These are phyloP conservation scores for Starmerella lactis-condensi DNA, from an alignment of 805 yeast genomes.

Conservation along the genomic window DNA sequence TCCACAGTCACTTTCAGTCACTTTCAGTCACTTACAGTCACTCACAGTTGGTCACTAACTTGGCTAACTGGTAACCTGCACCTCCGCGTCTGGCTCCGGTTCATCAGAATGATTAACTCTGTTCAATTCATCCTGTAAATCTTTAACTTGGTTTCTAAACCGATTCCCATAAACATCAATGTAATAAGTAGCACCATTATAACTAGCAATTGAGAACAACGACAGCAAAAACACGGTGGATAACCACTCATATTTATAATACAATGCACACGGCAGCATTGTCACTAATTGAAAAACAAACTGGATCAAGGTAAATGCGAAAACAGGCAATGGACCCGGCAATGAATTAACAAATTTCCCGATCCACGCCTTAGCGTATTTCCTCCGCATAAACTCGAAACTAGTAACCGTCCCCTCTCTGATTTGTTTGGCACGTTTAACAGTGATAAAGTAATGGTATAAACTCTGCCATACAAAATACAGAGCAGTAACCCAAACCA, in stretches of 20 bases:
- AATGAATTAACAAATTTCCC: slow-evolving; percentile 66
- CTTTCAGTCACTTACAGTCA: too few species aligned
- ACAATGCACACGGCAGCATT: slow-evolving; percentile 78
- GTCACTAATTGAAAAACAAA: slow-evolving; percentile 71
- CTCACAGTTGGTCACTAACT: too few species aligned
- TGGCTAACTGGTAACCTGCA: too few species aligned
- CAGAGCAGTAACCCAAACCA: slow-evolving; percentile 59
- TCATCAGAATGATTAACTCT: slow-evolving; percentile 42
- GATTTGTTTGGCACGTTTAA: slow-evolving; percentile 59
- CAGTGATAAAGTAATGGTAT: slow-evolving; percentile 83
- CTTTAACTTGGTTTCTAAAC: slow-evolving; percentile 66
- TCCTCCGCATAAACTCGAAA: slow-evolving; percentile 61
- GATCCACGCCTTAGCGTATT: slow-evolving; percentile 43
- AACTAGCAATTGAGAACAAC: slow-evolving; percentile 65
- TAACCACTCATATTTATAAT: slow-evolving; percentile 52
- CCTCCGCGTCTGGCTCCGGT: slow-evolving; percentile 2
- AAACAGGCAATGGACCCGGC: slow-evolving; percentile 71
- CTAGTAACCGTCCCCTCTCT: slow-evolving; percentile 74
- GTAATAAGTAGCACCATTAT: slow-evolving; percentile 90
- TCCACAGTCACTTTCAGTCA: too few species aligned
- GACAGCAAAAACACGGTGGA: slow-evolving; percentile 49
- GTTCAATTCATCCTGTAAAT: slow-evolving; percentile 52
- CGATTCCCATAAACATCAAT: slow-evolving; percentile 80
- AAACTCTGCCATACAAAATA: slow-evolving; percentile 79
- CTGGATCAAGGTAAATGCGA: slow-evolving; percentile 73